phyloP scores from a whole-genome alignment of 306 rosid species.

The Ormosia emarginata region DNA sequence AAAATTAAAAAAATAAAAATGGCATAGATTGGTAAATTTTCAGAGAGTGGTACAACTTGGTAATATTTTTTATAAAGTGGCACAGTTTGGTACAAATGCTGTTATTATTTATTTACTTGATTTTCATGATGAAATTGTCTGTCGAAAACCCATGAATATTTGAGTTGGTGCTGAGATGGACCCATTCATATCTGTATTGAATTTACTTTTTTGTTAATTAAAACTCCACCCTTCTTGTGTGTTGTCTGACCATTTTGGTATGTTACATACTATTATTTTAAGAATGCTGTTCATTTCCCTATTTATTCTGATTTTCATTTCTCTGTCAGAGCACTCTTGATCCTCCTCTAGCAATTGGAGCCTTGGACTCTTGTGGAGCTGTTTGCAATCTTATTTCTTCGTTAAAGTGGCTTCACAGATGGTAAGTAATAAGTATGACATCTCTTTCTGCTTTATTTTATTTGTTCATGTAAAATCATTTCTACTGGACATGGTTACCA shows the following conservation, averaged over 20 bases:
- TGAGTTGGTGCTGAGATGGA: neutral
- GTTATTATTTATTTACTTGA: neutral
- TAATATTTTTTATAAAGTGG: neutral
- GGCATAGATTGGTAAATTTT: neutral
- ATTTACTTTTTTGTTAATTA: neutral
- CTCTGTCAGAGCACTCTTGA: slow-evolving; percentile 69
- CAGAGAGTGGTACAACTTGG: neutral
- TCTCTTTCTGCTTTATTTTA: slow-evolving; percentile 9
- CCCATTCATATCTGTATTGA: neutral
- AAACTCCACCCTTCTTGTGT: neutral
- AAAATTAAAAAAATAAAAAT: neutral
- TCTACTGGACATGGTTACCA: neutral
- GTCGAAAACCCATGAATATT: neutral
- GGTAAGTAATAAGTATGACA: slow-evolving; percentile 57
- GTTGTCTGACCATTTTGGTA: slow-evolving; percentile 12
- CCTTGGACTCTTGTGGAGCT: slow-evolving; percentile 48
- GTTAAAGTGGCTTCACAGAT: slow-evolving; percentile 20
- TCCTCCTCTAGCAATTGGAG: slow-evolving; percentile 58
- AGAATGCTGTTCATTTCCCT: neutral
- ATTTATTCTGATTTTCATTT: slow-evolving; percentile 13
- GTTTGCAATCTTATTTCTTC: slow-evolving; percentile 42
- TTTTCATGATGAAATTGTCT: slow-evolving; percentile 8
- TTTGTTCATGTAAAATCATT: slow-evolving; percentile 19
- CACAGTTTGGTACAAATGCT: neutral
- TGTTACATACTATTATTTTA: neutral